Percentiles rank a stretch among this genome's conserved stretches.
Evolutionary conservation across 495 filamentous ascomycete species (phyloP).

Genomic region (Neurospora intermedia): DNA sequence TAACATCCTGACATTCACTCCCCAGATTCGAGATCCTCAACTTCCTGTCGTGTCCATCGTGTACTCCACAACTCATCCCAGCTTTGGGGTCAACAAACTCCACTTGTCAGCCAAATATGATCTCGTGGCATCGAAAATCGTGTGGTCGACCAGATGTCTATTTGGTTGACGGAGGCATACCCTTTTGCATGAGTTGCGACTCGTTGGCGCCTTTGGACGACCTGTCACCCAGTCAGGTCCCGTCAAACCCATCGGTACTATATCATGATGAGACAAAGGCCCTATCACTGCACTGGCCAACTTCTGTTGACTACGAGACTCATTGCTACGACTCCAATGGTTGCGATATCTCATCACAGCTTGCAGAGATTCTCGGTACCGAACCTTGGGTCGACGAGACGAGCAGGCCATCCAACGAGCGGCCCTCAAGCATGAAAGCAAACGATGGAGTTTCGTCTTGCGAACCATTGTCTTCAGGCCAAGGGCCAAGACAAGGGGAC

Average conservation of each 20-base stretch:
- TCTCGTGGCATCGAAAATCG: slow-evolving; percentile 9
- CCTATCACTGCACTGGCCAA: background rate
- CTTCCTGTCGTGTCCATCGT: background rate
- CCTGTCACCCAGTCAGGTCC: slow-evolving; percentile 5
- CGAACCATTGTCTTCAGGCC: background rate
- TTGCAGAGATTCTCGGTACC: background rate
- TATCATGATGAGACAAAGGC: background rate
- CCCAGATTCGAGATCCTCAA: background rate
- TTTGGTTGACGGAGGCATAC: slow-evolving; percentile 1
- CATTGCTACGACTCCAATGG: background rate
- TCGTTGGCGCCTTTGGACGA: slow-evolving; percentile 7
- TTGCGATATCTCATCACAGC: background rate
- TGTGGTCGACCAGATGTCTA: slow-evolving; percentile 10
- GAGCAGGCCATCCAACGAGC: background rate
- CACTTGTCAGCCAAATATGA: background rate
- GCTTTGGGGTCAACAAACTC: background rate
- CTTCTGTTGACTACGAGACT: background rate
- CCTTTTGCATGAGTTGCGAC: slow-evolving; percentile 16
- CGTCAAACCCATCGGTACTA: slow-evolving; percentile 6
- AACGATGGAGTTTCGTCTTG: background rate
- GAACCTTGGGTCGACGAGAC: background rate
- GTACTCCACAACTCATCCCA: background rate
- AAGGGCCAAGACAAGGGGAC: background rate
- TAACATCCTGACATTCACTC: background rate
- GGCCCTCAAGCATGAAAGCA: background rate